Percentiles rank a stretch among this genome's conserved stretches.
Conservation (phyloP, 345 rosid species). For the Clausena lansium region DNA sequence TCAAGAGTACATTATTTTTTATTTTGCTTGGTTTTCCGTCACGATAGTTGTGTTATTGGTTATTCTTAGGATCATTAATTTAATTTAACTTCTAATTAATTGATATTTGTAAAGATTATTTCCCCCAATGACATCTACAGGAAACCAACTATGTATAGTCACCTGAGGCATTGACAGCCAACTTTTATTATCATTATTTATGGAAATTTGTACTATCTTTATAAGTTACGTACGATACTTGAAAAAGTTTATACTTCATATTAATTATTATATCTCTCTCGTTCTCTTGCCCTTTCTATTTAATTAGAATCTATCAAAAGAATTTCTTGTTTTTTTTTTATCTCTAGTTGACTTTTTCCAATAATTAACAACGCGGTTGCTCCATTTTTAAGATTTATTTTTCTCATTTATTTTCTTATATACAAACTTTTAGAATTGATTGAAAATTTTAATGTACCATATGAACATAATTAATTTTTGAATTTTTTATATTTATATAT, state of each 20-base stretch:
- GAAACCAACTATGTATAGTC: not conserved
- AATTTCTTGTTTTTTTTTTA: too few relatives aligned
- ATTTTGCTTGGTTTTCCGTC: not conserved
- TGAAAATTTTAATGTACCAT: too few relatives aligned
- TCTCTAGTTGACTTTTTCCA: not conserved
- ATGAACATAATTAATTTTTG: too few relatives aligned
- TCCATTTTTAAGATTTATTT: not conserved
- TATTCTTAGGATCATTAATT: not conserved
- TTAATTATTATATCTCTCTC: not conserved
- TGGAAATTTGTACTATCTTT: not conserved
- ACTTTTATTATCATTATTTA: too few relatives aligned
- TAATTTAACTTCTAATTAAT: not conserved
- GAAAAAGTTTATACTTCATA: not conserved
- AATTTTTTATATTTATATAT: too few relatives aligned
- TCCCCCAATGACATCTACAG: not conserved
- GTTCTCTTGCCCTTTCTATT: not conserved
- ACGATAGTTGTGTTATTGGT: not conserved
- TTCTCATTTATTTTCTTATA: too few relatives aligned
- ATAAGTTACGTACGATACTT: not conserved
- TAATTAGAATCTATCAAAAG: too few relatives aligned
- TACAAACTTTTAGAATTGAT: too few relatives aligned
- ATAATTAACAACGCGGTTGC: not conserved
- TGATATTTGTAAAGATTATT: not conserved
- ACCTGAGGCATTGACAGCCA: too few relatives aligned
- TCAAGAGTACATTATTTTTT: too few relatives aligned